Conservation (phyloP, 768 basidiomycete species). For the Gyrodon lividus region DNA sequence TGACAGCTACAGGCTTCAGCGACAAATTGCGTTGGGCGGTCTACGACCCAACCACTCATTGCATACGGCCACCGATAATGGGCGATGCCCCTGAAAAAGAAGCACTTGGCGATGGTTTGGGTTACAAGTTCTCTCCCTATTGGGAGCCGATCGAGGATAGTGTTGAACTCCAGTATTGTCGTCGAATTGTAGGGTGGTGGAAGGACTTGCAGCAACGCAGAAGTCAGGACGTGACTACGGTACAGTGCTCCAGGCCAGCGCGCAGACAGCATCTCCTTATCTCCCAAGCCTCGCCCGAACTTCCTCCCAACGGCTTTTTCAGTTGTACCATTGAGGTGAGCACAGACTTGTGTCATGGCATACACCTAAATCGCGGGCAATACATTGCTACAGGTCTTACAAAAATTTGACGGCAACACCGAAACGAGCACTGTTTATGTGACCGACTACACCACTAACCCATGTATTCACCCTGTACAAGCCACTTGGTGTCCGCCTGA, state of each 20-base stretch:
- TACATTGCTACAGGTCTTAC: slow-evolving; percentile 43
- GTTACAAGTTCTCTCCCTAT: slow-evolving; percentile 44
- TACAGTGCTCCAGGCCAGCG: slow-evolving; percentile 8
- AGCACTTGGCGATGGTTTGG: slow-evolving; percentile 32
- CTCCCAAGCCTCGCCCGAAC: slow-evolving; percentile 47
- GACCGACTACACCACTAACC: slow-evolving; percentile 62
- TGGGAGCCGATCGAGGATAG: slow-evolving; percentile 36
- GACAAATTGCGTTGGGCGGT: slow-evolving; percentile 55
- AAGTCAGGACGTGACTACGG: slow-evolving; percentile 17
- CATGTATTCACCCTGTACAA: slow-evolving; percentile 31
- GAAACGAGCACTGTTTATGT: slow-evolving; percentile 51
- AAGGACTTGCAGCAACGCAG: slow-evolving; percentile 23
- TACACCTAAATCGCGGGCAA: not conserved
- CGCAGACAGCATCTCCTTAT: slow-evolving; percentile 46
- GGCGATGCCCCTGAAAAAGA: slow-evolving; percentile 38
- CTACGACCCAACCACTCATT: slow-evolving; percentile 41
- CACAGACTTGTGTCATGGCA: not conserved
- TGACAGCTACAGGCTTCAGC: slow-evolving; percentile 44
- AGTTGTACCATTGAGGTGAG: slow-evolving; percentile 63
- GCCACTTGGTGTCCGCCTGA: slow-evolving; percentile 47
- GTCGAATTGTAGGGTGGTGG: slow-evolving; percentile 52
- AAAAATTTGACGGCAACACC: slow-evolving; percentile 39
- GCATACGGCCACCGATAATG: slow-evolving; percentile 37
- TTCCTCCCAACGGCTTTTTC: slow-evolving; percentile 51
- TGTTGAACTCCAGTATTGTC: slow-evolving; percentile 44